Evolutionary conservation across 2,329 filamentous ascomycete genomes (phyloP), one percentile per base, ranked within the genome.

Genomic region (Neopestalotiopsis sp.): DNA sequence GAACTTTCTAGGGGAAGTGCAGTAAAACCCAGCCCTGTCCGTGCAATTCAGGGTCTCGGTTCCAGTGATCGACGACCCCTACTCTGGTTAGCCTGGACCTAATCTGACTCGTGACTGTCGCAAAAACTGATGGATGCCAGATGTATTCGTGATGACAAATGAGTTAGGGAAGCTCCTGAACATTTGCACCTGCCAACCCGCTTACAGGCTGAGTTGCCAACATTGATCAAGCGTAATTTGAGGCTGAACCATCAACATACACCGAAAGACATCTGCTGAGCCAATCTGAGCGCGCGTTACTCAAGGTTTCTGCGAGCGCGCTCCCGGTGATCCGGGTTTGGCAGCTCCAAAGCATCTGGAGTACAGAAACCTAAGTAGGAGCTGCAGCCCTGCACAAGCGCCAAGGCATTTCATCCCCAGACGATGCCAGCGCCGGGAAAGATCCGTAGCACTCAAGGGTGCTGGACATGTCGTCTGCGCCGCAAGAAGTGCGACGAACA

Each of bases 401-500:
- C 24, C 9, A 28, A 61, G 14, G 1, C n/a, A n/a, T 7, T n/a
- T 14, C 10, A 65, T 68, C 2, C 34, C 24, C 24, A 3, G 61
- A 10, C 58, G 9, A 58, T 62, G 17, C 28, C 65, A 20, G 61
- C 10, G 24, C 40, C 61, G 20, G 28, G 32, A 2, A 70, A 65
- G 42, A 64, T 70, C 17, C 32, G 69, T 4, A 70, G 66, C 38
- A 68, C 69, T 45, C 69, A 81, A 7, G 87, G 87, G 69, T 90
- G 88, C 75, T 90, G 87, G 87, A 90, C 87, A 2, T 90, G 89
- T 73, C 84, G 88, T 28, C 81, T 90, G 12, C 85, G 89, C 24
- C 86, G 86, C 72, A 91, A 90, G 74, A 90, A 89, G 74, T 91
- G 89, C 75, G 87, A 89, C 71, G 86, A 89, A 74, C 79, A 73